phyloP scores from a whole-genome alignment of 1,284 basidiomycete genomes.

The Chalciporus sp. region DNA sequence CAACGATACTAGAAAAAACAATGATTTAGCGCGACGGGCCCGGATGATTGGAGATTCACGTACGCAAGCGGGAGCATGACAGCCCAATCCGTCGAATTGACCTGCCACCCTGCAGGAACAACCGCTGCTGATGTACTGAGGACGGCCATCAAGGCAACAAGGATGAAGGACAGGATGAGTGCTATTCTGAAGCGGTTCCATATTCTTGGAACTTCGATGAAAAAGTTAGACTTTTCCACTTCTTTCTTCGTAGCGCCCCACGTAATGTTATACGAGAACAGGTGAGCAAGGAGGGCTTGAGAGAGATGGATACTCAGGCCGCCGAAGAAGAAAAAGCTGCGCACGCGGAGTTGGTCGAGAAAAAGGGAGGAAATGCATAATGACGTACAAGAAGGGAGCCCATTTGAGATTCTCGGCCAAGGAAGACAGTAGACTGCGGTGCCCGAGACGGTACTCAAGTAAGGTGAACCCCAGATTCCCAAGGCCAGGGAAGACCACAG shows the following conservation, averaged over 20 bases:
- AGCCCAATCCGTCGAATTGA: constrained; percentile 60
- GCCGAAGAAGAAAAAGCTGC: constrained; percentile 84
- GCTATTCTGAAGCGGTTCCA: constrained; percentile 71
- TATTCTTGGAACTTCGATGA: constrained; percentile 84
- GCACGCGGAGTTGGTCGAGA: constrained; percentile 11
- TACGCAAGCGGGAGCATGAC: constrained; percentile 64
- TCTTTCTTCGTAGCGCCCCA: constrained; percentile 83
- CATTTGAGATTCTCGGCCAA: constrained; percentile 71
- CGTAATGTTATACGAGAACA: constrained; percentile 83
- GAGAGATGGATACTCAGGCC: constrained; percentile 76
- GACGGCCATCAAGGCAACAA: constrained; percentile 55
- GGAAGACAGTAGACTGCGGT: constrained; percentile 53
- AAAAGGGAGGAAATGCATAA: background rate
- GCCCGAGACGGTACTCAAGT: constrained; percentile 76
- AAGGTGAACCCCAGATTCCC: constrained; percentile 74
- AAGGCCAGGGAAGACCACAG: constrained; percentile 72
- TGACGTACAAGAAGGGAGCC: constrained; percentile 77
- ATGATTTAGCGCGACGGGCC: background rate
- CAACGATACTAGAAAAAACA: constrained; percentile 45
- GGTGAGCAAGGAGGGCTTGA: constrained; percentile 73
- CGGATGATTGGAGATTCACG: constrained; percentile 29
- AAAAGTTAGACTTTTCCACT: constrained; percentile 83
- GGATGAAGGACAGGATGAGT: constrained; percentile 53
- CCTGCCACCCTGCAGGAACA: constrained; percentile 64
- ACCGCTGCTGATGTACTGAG: constrained; percentile 51